Evolutionary conservation across 164 flowering plant species (phyloP), one percentile per base, ranked within the genome.

Genomic region (Protea cynaroides): DNA sequence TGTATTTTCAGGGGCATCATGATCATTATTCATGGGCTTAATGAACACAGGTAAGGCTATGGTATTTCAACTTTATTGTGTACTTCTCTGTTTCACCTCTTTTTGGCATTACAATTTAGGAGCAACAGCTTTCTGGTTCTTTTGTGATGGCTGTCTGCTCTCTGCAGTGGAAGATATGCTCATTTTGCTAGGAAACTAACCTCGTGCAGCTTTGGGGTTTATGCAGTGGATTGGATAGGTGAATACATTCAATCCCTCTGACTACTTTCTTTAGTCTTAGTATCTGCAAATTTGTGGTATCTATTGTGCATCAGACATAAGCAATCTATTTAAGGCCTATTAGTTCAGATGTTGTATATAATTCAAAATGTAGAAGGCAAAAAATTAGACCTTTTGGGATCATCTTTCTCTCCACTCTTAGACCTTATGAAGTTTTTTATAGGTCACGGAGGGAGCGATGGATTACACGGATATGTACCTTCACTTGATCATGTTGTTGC

Each of bases 401-500:
- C 46, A 68, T 15, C 25, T 52, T 61, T 63, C 36, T 56, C 14
- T 8, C 46, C 14, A 49, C 7, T 13, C 14, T 4, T 25, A 13
- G 15, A 4, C 29, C 2, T 17, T 53, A 21, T 65, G 40, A 7
- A 53, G 10, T 22, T 46, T 37, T 19, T 54, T 72, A 29, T 70
- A 94, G 99, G 99, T 67, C 99, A 94, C 68, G 99, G 99, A 49
- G 99, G 99, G 55, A 94, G 99, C 63, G 99, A 94, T 81, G 99
- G 99, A 65, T 77, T 91, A 72, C 99, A 94, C 72, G 99, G 99
- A 67, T 94, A 88, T 65, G 99, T 94, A 43, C 99, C 99, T 70
- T 91, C 99, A 18, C 89, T 94, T 67, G 97, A 94, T 65, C 86
- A 84, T 73, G 99, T 94, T 65, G 96, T 91, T 68, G 92, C 92